Conservation (phyloP, 2,329 filamentous ascomycete genomes). For the Ophiostoma montium region DNA sequence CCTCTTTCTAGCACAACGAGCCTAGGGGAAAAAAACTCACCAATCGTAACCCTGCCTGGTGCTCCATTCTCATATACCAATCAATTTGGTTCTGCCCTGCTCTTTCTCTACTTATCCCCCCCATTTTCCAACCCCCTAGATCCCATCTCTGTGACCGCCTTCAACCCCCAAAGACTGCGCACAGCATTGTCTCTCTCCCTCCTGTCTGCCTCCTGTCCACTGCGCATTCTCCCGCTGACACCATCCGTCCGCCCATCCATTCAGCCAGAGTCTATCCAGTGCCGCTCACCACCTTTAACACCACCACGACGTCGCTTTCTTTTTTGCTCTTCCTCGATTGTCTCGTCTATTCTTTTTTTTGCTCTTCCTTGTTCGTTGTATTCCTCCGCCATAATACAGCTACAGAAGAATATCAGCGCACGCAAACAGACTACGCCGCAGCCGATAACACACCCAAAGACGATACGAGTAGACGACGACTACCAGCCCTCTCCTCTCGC, state of each 20-base stretch:
- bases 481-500: neutral
- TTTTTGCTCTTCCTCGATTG: neutral
- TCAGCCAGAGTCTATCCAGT: neutral
- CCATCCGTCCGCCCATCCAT: neutral
- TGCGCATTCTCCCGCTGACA: neutral
- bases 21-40: neutral
- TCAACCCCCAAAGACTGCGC: neutral
- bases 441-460: no score
- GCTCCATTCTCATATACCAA: neutral
- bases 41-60: neutral
- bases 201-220: neutral
- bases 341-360: neutral
- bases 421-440: neutral
- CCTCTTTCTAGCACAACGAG: neutral
- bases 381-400: neutral
- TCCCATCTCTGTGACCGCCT: neutral
- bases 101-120: constrained; percentile 1
- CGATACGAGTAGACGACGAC: neutral
- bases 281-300: neutral
- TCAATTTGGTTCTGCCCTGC: neutral
- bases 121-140: neutral
- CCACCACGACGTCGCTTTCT: neutral
- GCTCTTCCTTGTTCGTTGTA: neutral
- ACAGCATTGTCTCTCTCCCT: neutral
- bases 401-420: neutral